These are phyloP conservation scores for Tuber microsphaerosporum DNA, from an alignment of 495 filamentous ascomycete genomes.

Conservation along the genomic window DNA sequence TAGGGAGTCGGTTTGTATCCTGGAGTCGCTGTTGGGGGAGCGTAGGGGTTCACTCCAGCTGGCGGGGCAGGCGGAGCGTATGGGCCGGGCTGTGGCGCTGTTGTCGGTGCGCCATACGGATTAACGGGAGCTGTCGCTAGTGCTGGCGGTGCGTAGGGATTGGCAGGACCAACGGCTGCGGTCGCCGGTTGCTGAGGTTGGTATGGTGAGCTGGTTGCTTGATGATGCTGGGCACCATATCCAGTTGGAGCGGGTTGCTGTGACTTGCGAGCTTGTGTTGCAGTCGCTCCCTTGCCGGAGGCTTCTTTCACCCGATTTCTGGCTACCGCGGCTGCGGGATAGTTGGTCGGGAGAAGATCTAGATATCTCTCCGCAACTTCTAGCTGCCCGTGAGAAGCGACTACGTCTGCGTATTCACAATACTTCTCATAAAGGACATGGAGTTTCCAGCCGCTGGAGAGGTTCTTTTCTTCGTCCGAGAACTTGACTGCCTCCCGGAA, in stretches of 20 bases:
- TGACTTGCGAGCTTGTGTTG: slow-evolving; percentile 27
- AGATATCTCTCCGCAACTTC: slow-evolving; percentile 84
- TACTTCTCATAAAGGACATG: slow-evolving; percentile 86
- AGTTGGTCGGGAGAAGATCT: slow-evolving; percentile 73
- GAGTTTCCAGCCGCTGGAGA: slow-evolving; percentile 80
- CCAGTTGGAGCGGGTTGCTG: slow-evolving; percentile 40
- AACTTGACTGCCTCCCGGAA: slow-evolving; percentile 94
- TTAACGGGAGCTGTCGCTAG: slow-evolving; percentile 11
- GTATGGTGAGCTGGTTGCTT: slow-evolving; percentile 44
- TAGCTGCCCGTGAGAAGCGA: slow-evolving; percentile 81
- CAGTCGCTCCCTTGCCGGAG: slow-evolving; percentile 56
- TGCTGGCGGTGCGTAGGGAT: slow-evolving; percentile 41
- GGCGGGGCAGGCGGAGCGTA: slow-evolving; percentile 51
- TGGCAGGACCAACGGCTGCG: slow-evolving; percentile 23
- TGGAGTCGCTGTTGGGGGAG: background rate
- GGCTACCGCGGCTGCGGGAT: slow-evolving; percentile 82
- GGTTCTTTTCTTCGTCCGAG: slow-evolving; percentile 63
- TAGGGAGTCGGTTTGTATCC: slow-evolving; percentile 45
- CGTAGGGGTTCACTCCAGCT: background rate
- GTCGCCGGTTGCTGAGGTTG: slow-evolving; percentile 44
- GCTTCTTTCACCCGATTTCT: slow-evolving; percentile 80
- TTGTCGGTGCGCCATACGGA: slow-evolving; percentile 42
- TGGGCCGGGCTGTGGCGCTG: slow-evolving; percentile 50
- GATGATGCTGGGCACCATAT: slow-evolving; percentile 41
- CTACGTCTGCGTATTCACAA: slow-evolving; percentile 90